Percentiles rank a stretch among this genome's conserved stretches.
phyloP scores from a whole-genome alignment of 192 early-diverging fungal genomes.

The Rhizoclosmatium sp. region DNA sequence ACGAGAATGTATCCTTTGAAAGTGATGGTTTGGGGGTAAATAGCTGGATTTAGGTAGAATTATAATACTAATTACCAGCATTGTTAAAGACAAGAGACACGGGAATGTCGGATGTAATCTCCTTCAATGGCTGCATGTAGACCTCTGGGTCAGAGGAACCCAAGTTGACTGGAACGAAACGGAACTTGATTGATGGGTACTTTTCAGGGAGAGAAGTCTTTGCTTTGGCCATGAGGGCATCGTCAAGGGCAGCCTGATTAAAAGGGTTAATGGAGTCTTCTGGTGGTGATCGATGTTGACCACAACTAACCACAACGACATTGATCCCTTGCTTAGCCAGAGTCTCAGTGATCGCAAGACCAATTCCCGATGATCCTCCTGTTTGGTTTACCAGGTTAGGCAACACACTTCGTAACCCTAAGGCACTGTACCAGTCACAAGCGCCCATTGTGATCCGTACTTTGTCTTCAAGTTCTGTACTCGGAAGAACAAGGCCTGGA shows the following conservation, averaged over 20 bases:
- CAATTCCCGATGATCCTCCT: constrained; percentile 66
- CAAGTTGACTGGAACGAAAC: constrained; percentile 61
- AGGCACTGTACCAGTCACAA: constrained; percentile 56
- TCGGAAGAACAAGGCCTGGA: constrained; percentile 21
- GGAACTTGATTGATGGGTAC: constrained; percentile 56
- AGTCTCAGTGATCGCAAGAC: constrained; percentile 59
- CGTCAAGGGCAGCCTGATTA: constrained; percentile 55
- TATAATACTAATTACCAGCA: constrained; percentile 42
- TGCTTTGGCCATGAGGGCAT: constrained; percentile 43
- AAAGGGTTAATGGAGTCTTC: neutral
- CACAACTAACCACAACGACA: constrained; percentile 53
- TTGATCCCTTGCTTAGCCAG: constrained; percentile 62
- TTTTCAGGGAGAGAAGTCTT: constrained; percentile 44
- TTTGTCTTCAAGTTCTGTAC: constrained; percentile 62
- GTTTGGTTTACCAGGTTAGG: neutral
- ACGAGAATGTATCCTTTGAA: constrained; percentile 59
- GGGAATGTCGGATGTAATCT: constrained; percentile 55
- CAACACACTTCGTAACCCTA: neutral
- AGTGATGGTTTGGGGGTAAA: neutral
- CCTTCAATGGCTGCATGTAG: constrained; percentile 53
- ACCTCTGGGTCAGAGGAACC: constrained; percentile 38
- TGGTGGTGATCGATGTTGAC: neutral
- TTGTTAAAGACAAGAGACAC: constrained; percentile 63
- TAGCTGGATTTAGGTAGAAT: neutral
- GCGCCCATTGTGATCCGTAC: constrained; percentile 63